phyloP scores from a whole-genome alignment of 352 stramenopile species.

The Globisporangium middletonii region DNA sequence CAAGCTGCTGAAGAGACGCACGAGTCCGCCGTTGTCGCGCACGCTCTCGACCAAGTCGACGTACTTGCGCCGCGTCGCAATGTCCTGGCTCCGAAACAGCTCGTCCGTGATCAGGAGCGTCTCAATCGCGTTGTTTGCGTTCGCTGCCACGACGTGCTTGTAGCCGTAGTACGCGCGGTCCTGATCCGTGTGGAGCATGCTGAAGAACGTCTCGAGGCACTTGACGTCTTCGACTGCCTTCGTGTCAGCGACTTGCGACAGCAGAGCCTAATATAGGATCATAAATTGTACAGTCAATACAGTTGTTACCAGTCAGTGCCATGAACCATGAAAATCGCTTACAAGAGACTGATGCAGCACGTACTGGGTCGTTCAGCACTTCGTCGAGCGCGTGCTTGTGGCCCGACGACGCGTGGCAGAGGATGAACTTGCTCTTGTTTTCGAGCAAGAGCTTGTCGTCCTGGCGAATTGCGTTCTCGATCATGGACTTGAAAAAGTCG shows the following conservation, averaged over 20 bases:
- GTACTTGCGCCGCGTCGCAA: conserved; percentile 89
- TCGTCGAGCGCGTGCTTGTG: conserved; percentile 98
- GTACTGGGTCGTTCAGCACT: conserved; percentile 89
- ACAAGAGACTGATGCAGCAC: background rate
- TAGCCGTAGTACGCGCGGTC: conserved; percentile 97
- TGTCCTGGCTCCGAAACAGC: conserved; percentile 90
- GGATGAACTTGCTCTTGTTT: conserved; percentile 96
- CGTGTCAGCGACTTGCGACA: conserved; percentile 92
- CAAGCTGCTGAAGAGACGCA: conserved; percentile 93
- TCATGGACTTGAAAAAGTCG: conserved; percentile 97
- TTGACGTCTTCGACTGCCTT: conserved; percentile 92
- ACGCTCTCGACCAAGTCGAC: conserved; percentile 94
- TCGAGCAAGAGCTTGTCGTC: conserved; percentile 94
- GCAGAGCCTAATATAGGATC: conserved; percentile 43
- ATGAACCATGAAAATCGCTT: too few relatives aligned
- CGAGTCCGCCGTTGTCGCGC: conserved; percentile 85
- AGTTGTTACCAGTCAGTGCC: too few relatives aligned
- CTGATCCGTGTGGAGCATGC: conserved; percentile 93
- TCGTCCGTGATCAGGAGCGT: conserved; percentile 94
- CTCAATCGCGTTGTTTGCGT: conserved; percentile 93
- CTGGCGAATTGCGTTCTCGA: conserved; percentile 86
- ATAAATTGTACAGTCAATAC: too few relatives aligned
- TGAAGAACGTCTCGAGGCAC: conserved; percentile 93
- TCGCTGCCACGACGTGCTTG: conserved; percentile 89
- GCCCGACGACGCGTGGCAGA: conserved; percentile 93